Conservation (phyloP, 2,329 filamentous ascomycete genomes). For the Colletotrichum sp. region DNA sequence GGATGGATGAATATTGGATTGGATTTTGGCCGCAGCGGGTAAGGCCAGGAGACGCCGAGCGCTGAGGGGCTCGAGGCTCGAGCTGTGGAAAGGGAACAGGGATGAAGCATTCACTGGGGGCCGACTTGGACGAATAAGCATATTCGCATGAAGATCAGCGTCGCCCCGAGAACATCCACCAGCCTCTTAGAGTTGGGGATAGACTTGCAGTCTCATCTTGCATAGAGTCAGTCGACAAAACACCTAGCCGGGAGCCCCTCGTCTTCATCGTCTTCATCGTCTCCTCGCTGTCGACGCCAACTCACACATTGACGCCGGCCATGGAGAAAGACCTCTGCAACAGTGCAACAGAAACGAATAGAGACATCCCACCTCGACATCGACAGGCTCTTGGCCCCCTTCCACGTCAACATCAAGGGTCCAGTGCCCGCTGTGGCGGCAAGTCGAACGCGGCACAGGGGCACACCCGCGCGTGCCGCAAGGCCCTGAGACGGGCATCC, state of each 20-base stretch:
- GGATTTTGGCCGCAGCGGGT: neutral
- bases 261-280: neutral
- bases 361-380: neutral
- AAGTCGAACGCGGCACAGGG: neutral
- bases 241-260: neutral
- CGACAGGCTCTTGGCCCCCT: neutral
- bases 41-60: neutral
- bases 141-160: neutral
- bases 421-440: neutral
- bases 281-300: neutral
- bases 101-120: neutral
- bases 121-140: constrained; percentile 5
- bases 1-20: neutral
- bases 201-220: neutral
- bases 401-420: constrained; percentile 5
- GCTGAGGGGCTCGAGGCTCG: neutral
- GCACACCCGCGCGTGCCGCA: neutral
- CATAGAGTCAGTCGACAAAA: neutral
- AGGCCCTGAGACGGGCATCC: neutral
- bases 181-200: neutral
- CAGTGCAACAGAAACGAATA: neutral
- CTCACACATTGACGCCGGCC: neutral
- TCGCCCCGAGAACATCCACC: neutral
- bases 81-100: neutral
- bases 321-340: neutral